These are phyloP conservation scores for Rhynchospora breviuscula DNA, from an alignment of 176 grass and related monocot genomes.

Conservation along the genomic window DNA sequence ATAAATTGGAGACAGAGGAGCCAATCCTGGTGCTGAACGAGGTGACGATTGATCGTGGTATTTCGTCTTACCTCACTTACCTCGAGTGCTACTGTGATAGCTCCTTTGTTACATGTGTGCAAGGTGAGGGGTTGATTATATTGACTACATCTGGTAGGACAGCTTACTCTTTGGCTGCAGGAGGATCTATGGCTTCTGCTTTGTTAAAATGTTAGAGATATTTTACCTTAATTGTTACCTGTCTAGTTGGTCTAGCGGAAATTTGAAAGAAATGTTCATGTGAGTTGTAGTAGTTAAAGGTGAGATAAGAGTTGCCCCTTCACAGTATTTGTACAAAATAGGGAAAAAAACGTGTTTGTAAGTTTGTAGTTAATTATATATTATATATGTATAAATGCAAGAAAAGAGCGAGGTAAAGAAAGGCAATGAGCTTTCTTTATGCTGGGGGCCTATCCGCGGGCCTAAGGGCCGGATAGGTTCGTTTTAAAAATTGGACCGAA, in stretches of 20 bases:
- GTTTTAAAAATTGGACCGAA: too few relatives aligned
- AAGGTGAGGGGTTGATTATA: conserved; percentile 91
- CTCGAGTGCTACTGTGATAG: conserved; percentile 89
- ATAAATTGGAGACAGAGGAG: conserved; percentile 67
- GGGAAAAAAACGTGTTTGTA: background rate
- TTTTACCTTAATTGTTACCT: conserved; percentile 4
- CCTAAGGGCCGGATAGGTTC: too few relatives aligned
- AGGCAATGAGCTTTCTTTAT: conserved; percentile 2
- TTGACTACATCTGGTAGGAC: conserved; percentile 95
- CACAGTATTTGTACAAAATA: background rate
- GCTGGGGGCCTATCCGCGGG: too few relatives aligned
- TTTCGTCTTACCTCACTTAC: conserved; percentile 94
- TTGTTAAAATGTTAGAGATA: background rate
- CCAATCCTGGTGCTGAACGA: conserved; percentile 85
- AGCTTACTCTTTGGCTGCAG: conserved; percentile 88
- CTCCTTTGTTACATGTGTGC: conserved; percentile 89
- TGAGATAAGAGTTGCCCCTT: background rate
- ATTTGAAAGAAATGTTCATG: background rate
- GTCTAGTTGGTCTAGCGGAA: background rate
- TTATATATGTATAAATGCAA: background rate
- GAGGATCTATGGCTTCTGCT: conserved; percentile 55
- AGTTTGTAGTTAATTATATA: conserved; percentile 20
- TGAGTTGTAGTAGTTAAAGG: background rate
- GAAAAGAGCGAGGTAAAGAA: background rate
- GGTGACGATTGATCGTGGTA: conserved; percentile 86